Evolutionary conservation across 2,329 filamentous ascomycete genomes (phyloP), one percentile per base, ranked within the genome.

Genomic region (Paradendryphiella salina): DNA sequence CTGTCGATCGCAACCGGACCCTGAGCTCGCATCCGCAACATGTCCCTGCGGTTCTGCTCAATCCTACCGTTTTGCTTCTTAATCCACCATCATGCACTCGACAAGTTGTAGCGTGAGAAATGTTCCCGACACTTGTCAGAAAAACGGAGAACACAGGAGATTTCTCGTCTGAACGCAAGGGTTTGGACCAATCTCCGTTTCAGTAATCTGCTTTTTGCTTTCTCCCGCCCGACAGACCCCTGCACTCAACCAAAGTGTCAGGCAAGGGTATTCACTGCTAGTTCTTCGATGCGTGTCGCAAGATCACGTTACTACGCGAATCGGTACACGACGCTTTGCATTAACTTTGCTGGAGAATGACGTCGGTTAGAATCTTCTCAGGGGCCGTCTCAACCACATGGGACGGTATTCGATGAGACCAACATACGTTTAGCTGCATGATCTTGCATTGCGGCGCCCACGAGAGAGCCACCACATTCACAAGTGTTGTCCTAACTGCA

Each of bases 381-480:
- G 17, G 20, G 31, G 11, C 14, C 36, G 26, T 21, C 11, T 21
- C 20, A 26, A 32, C 39, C 23, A 43, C 29, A 33, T 23, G 29
- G 37, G 9, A 37, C 26, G 21, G 26, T 38, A 20, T 43, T 14
- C 34, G 32, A 32, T 23, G 20, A 32, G 11, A n/a, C 37, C 36
- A 41, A 23, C 36, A 23, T 13, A 23, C 13, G 17, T 29, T 31
- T 46, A 53, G 50, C 37, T 45, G 42, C 53, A 54, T 50, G 18
- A 56, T 56, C 53, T 50, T 47, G 46, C 46, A 50, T 45, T 35
- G 21, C n/a, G 33, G 34, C 43, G 28, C 33, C 20, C 31, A 39
- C 37, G 18, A 39, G 18, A 39, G 29, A 29, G 34, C 23, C 41
- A 41, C 33, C 28, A 26, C 23, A 9, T 23, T 23, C 9, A 21